Evolutionary conservation across 2,329 filamentous ascomycete genomes (phyloP), one percentile per base, ranked within the genome.

Genomic region (Stagonosporopsis cucurbitacearum): DNA sequence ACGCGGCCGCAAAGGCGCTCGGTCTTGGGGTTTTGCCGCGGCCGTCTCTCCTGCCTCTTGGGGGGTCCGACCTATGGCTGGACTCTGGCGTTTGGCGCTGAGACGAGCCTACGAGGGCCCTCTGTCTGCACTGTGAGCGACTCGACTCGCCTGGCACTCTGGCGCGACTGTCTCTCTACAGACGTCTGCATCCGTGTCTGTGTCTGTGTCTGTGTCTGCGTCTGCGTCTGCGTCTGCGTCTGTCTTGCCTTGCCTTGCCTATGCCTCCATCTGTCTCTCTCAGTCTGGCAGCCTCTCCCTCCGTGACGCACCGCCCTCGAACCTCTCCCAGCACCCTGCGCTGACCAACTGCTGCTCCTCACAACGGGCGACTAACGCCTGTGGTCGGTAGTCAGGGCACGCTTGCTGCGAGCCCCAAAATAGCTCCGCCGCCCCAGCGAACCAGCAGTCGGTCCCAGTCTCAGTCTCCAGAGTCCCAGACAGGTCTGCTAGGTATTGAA

Each of bases 321-420:
- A 50, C 53, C 53, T 28, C 46, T 36, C 53, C 22, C 26, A 25
- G 54, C 40, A 49, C 43, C 58, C 45, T 48, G 50, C 45, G 48
- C 57, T 28, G 48, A 23, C 35, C 35, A 20, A 19, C 19, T 32
- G 36, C 42, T 37, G 25, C 43, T 57, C 57, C 32, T 33, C 52
- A 52, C 52, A 63, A 65, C 65, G 59, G 61, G 54, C 60, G 57
- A 54, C 58, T 60, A 60, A 57, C 36, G 53, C 45, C 48, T 52
- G 30, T 32, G 13, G 35, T 20, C 35, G 4, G 59, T 60, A 63
- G 59, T 58, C 63, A 65, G 59, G 60, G 60, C 59, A 62, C 58
- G 62, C 60, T 52, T 56, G 53, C 57, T 64, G n/a, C n/a, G 59
- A 50, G 59, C 59, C 59, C 65, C 60, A 57, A 63, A 64, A 62